A percentile compares a stretch with the other conserved stretches of the same genome.
Conservation (phyloP, 805 yeast species). For the Metschnikowia lochheadii region DNA sequence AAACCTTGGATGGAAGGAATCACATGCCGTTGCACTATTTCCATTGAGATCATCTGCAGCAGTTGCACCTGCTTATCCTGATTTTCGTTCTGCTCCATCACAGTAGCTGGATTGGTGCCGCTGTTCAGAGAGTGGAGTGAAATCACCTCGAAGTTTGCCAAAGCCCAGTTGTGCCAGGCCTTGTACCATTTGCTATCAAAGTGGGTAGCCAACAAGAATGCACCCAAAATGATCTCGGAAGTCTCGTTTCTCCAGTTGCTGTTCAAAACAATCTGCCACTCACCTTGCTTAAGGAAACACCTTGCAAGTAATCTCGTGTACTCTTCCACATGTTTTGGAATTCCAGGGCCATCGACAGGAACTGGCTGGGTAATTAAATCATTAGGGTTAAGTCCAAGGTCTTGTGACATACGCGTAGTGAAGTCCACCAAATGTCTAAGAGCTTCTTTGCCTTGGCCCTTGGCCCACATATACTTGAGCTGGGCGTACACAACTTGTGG, state of each 20-base stretch:
- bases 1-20: slow-evolving; percentile 95
- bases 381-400: slow-evolving; percentile 79
- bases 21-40: slow-evolving; percentile 77
- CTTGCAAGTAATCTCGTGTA: slow-evolving; percentile 84
- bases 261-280: slow-evolving; percentile 88
- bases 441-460: slow-evolving; percentile 85
- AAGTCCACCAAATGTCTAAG: slow-evolving; percentile 81
- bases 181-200: slow-evolving; percentile 93
- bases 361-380: slow-evolving; percentile 83
- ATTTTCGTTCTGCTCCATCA: slow-evolving; percentile 27
- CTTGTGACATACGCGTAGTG: slow-evolving; percentile 85
- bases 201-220: slow-evolving; percentile 90
- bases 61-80: slow-evolving; percentile 13
- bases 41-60: slow-evolving; percentile 33
- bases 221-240: slow-evolving; percentile 83
- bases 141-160: slow-evolving; percentile 94
- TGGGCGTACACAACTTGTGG: slow-evolving; percentile 98
- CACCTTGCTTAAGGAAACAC: slow-evolving; percentile 96
- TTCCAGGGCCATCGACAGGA: slow-evolving; percentile 69
- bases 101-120: slow-evolving; percentile 13
- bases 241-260: slow-evolving; percentile 73
- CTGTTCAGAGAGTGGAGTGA: slow-evolving; percentile 47
- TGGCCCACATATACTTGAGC: slow-evolving; percentile 94
- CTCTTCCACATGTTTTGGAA: slow-evolving; percentile 71
- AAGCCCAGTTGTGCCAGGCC: slow-evolving; percentile 99